Conservation (phyloP, 1,139 yeast genomes). For the Zygosaccharomyces pseudobailii region DNA sequence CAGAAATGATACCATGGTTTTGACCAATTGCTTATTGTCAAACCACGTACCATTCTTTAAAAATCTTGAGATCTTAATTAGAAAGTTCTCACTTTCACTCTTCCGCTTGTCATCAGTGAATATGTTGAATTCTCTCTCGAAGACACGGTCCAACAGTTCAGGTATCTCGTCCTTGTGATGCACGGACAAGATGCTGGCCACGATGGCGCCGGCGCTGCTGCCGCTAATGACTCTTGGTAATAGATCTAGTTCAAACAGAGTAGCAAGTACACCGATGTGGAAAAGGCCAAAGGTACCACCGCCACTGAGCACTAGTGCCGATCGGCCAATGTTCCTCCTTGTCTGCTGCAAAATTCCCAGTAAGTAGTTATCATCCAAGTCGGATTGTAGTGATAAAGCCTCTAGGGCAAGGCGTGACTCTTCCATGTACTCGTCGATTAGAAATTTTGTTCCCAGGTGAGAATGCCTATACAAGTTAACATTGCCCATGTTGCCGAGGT, state of each 20-base stretch:
- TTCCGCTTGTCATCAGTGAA: conserved; percentile 54
- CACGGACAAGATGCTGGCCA: conserved; percentile 83
- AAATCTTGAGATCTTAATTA: conserved; percentile 47
- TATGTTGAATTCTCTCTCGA: conserved; percentile 61
- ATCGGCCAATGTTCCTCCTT: conserved; percentile 84
- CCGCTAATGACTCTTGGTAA: conserved; percentile 92
- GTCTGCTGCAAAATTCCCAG: conserved; percentile 82
- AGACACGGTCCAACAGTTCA: conserved; percentile 48
- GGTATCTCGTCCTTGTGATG: conserved; percentile 72
- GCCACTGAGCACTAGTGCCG: conserved; percentile 88
- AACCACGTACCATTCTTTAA: conserved; percentile 71
- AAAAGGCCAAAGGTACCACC: conserved; percentile 93
- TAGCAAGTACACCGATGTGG: conserved; percentile 86
- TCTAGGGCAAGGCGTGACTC: conserved; percentile 70
- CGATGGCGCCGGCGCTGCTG: conserved; percentile 92
- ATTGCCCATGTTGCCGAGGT: conserved; percentile 85
- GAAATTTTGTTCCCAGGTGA: conserved; percentile 76
- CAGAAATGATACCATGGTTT: conserved; percentile 71
- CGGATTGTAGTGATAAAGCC: conserved; percentile 38
- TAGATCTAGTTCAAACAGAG: conserved; percentile 65
- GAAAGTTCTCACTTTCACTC: conserved; percentile 39
- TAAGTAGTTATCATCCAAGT: conserved; percentile 61
- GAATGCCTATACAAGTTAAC: conserved; percentile 70
- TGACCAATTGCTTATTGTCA: conserved; percentile 66
- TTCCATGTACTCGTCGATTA: conserved; percentile 74